Evolutionary conservation across 306 rosid species (phyloP), one percentile per base, ranked within the genome.

Genomic region (Mimosa bimucronata): DNA sequence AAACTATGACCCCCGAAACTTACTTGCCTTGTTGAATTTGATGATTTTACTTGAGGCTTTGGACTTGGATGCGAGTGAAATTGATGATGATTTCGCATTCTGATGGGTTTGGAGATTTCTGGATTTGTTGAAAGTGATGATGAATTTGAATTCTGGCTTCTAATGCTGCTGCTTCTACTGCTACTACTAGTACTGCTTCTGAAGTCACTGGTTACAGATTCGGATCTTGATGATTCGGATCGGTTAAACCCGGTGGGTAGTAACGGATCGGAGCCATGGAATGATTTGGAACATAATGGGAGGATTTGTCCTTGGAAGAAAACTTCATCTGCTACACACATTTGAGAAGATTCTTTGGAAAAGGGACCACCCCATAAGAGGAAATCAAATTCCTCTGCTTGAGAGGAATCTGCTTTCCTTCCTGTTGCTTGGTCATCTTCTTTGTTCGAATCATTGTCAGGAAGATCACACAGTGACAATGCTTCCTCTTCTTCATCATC

Each of bases 241-340:
- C 68, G 83, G 31, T 44, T 66, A 18, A 71, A 38, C 31, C 73
- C 31, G 31, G 73, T 5, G 3, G 73, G 69, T 16, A 2, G 7
- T 7, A 7, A 30, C 11, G 12, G 41, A 25, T 1, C 0, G 28
- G 67, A 29, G 15, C 3, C 30, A 2, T 15, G 4, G 73, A 66
- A 38, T 6, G 83, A 83, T 0, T 97, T 87, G 5, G 88, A 92
- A 6, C 88, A 92, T 5, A 86, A 76, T 0, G 99, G 99, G 2
- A 95, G 90, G 37, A 95, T 85, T 79, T 89, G 92, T 11, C 99
- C 99, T 68, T 80, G 79, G 61, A 89, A 93, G 88, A 95, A 90
- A 23, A 95, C 88, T 37, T 95, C 96, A 41, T 95, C 99, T 0
- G 99, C 99, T 0, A 79, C 83, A 21, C 98, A 95, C 98, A 95